Percentiles rank a stretch among this genome's conserved stretches.
Evolutionary conservation across 192 early-diverging fungal genomes (phyloP).

Genomic region (Pilaira anomala): DNA sequence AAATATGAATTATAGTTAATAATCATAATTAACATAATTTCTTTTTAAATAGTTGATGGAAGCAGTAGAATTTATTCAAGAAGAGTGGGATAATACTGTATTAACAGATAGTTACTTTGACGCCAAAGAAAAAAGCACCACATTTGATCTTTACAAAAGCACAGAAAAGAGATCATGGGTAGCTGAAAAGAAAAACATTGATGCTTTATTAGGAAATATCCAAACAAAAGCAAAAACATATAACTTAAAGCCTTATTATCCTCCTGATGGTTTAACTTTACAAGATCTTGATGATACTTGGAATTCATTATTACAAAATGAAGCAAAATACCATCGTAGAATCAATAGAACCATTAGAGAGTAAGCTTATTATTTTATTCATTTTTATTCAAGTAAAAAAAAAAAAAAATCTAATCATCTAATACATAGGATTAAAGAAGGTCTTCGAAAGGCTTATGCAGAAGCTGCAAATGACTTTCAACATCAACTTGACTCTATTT

Average conservation of each 20-base stretch:
- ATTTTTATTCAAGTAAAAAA: background rate
- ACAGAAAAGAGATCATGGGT: slow-evolving; percentile 84
- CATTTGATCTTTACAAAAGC: slow-evolving; percentile 85
- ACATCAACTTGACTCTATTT: slow-evolving; percentile 65
- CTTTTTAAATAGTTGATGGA: slow-evolving; percentile 58
- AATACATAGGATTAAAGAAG: slow-evolving; percentile 71
- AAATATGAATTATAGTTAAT: background rate
- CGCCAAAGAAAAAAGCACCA: slow-evolving; percentile 66
- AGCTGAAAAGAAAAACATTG: slow-evolving; percentile 86
- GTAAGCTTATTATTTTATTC: slow-evolving; percentile 36
- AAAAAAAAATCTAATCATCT: no score
- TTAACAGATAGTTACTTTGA: slow-evolving; percentile 72
- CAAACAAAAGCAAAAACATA: slow-evolving; percentile 97
- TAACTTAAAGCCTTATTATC: slow-evolving; percentile 80
- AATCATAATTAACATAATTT: no score
- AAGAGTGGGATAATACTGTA: slow-evolving; percentile 60
- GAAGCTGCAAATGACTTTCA: slow-evolving; percentile 81
- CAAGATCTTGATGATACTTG: slow-evolving; percentile 80
- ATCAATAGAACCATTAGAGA: slow-evolving; percentile 86
- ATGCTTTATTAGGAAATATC: slow-evolving; percentile 90
- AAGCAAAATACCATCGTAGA: slow-evolving; percentile 74
- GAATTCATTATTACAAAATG: slow-evolving; percentile 66
- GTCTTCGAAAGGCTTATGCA: slow-evolving; percentile 75
- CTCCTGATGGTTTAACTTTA: slow-evolving; percentile 67
- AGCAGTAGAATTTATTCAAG: slow-evolving; percentile 58